These are phyloP conservation scores for Trametes cubensis DNA, from an alignment of 768 basidiomycete genomes.

Conservation along the genomic window DNA sequence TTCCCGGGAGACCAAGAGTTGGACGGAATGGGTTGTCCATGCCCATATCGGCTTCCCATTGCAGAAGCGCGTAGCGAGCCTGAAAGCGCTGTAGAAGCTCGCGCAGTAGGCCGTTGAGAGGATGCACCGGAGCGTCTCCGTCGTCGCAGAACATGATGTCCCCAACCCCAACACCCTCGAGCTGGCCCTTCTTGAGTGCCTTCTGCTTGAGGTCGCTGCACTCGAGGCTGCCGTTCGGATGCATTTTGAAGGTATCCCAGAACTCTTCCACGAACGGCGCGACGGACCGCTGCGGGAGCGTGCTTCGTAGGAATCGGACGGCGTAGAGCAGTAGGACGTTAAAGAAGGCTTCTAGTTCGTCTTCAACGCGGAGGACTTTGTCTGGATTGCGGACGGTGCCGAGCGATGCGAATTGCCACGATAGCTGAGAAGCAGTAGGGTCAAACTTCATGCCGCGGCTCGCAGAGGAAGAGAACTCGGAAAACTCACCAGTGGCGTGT, in stretches of 20 bases:
- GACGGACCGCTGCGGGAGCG: background rate
- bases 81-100: background rate
- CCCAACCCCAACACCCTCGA: background rate
- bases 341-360: conserved; percentile 4
- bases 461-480: no score
- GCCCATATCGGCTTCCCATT: background rate
- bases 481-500: background rate
- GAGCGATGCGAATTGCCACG: background rate
- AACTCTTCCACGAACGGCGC: background rate
- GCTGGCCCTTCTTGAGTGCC: background rate
- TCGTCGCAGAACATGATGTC: conserved; percentile 2
- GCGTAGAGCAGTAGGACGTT: background rate
- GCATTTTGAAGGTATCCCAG: background rate
- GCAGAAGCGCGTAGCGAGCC: background rate
- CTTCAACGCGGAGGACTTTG: background rate
- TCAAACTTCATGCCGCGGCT: background rate
- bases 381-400: background rate
- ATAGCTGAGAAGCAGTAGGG: background rate
- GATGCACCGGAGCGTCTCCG: background rate
- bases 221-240: background rate
- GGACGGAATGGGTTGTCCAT: no score
- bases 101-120: background rate
- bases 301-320: background rate
- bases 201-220: background rate
- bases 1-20: no score